Evolutionary conservation across 768 basidiomycete species (phyloP).

Genomic region (Leucosporidium scottii): DNA sequence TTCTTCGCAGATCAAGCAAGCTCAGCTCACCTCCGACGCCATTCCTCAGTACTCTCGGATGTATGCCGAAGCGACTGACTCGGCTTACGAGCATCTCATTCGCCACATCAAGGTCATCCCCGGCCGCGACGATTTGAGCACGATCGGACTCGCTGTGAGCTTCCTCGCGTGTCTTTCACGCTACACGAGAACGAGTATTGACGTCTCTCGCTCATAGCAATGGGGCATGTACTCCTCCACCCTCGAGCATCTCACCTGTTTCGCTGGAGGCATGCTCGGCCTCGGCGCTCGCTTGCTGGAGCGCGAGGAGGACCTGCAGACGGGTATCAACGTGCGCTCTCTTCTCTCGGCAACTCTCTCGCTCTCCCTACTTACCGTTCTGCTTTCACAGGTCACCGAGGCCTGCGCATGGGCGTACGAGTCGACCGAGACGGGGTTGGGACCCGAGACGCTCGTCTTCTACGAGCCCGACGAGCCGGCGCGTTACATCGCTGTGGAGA

Average conservation of each 20-base stretch:
- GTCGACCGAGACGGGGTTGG: slow-evolving; percentile 30
- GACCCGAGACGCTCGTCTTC: slow-evolving; percentile 30
- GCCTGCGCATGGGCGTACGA: slow-evolving; percentile 44
- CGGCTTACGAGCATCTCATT: slow-evolving; percentile 39
- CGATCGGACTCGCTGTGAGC: slow-evolving; percentile 11
- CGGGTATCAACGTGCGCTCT: slow-evolving; percentile 21
- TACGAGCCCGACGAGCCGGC: slow-evolving; percentile 13
- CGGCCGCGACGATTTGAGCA: slow-evolving; percentile 14
- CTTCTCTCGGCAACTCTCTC: not conserved
- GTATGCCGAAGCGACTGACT: slow-evolving; percentile 42
- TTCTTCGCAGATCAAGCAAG: slow-evolving; percentile 41
- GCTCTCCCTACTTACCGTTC: not conserved
- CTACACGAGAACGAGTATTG: slow-evolving; percentile 25
- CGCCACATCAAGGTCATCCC: slow-evolving; percentile 40
- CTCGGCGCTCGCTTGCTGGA: slow-evolving; percentile 43
- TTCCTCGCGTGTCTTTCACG: slow-evolving; percentile 36
- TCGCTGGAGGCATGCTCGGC: slow-evolving; percentile 47
- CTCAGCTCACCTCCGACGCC: slow-evolving; percentile 41
- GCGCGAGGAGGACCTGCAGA: slow-evolving; percentile 41
- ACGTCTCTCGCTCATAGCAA: not conserved
- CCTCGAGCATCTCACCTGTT: slow-evolving; percentile 39
- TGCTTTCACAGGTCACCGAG: slow-evolving; percentile 38
- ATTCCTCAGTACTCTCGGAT: slow-evolving; percentile 41
- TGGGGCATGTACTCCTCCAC: not conserved
- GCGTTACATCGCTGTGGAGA: slow-evolving; percentile 3